These are phyloP conservation scores for Xylariaceae sp. DNA, from an alignment of 2,329 filamentous ascomycete genomes.

Conservation along the genomic window DNA sequence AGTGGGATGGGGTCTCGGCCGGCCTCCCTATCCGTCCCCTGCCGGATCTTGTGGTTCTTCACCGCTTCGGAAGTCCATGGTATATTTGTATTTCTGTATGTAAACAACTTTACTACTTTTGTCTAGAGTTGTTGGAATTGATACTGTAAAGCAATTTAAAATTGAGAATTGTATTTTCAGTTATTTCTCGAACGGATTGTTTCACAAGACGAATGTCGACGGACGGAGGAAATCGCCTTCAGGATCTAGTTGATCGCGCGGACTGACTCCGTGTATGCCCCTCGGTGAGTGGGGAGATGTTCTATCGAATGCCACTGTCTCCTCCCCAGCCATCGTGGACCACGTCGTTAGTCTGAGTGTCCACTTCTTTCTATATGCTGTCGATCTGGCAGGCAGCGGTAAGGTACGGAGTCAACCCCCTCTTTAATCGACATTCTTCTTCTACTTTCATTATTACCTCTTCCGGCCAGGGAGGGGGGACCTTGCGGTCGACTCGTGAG, in stretches of 20 bases:
- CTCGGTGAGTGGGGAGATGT: no score
- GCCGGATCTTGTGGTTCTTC: no score
- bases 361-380: no score
- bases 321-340: slow-evolving; percentile 18
- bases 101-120: neutral
- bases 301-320: neutral
- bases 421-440: neutral
- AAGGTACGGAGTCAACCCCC: neutral
- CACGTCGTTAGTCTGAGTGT: slow-evolving; percentile 13
- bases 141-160: neutral
- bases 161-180: no score
- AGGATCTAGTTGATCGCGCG: slow-evolving; percentile 9
- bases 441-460: no score
- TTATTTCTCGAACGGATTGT: neutral
- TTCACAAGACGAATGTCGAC: neutral
- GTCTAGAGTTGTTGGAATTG: no score
- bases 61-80: neutral
- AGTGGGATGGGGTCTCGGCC: no score
- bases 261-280: slow-evolving; percentile 1
- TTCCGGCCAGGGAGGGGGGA: no score
- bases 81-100: neutral
- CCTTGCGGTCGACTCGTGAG: no score
- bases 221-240: slow-evolving; percentile 4
- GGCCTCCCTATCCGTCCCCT: no score
- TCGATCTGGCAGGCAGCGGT: no score